Percentiles rank a stretch among this genome's conserved stretches.
Conservation (phyloP, 1,284 basidiomycete genomes). For the Trichosporon sp. region DNA sequence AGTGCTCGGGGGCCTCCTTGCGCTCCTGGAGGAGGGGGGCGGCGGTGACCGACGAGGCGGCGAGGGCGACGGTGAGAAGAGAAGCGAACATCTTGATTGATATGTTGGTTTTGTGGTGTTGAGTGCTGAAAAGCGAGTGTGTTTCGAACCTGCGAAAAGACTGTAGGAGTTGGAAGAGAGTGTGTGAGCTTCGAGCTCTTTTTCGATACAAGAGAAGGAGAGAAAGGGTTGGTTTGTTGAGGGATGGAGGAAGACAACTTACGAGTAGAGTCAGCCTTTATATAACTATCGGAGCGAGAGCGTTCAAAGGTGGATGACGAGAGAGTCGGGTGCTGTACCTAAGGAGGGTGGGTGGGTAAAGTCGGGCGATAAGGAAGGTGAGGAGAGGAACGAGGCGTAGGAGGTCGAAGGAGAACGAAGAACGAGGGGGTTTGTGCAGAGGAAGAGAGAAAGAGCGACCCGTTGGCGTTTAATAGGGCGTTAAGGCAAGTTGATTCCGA, state of each 20-base stretch:
- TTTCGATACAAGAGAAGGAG: slow-evolving; percentile 3
- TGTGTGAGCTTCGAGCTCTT: slow-evolving; percentile 19
- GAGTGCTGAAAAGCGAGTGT: neutral
- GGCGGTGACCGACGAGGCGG: slow-evolving; percentile 51
- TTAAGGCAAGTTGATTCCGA: slow-evolving; percentile 1
- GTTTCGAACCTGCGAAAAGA: slow-evolving; percentile 17
- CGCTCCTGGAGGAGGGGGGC: slow-evolving; percentile 55
- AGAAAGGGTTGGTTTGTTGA: slow-evolving; percentile 5
- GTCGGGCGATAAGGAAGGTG: slow-evolving; percentile 1
- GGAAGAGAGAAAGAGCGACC: neutral
- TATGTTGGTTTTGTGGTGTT: slow-evolving; percentile 14
- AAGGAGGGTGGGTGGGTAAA: slow-evolving; percentile 4
- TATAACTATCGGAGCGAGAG: slow-evolving; percentile 1
- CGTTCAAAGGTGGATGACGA: neutral
- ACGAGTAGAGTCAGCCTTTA: slow-evolving; percentile 1
- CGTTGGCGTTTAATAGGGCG: neutral
- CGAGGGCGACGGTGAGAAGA: slow-evolving; percentile 55
- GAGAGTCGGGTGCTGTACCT: neutral
- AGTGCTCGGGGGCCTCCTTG: slow-evolving; percentile 49
- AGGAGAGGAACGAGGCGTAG: neutral
- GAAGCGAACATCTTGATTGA: slow-evolving; percentile 41
- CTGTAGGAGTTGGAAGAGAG: slow-evolving; percentile 14
- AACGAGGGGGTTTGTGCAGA: slow-evolving; percentile 1
- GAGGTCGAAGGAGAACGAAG: neutral
- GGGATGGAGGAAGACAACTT: slow-evolving; percentile 1